These are phyloP conservation scores for Penicillium manginii DNA, from an alignment of 495 filamentous ascomycete genomes.

Conservation along the genomic window DNA sequence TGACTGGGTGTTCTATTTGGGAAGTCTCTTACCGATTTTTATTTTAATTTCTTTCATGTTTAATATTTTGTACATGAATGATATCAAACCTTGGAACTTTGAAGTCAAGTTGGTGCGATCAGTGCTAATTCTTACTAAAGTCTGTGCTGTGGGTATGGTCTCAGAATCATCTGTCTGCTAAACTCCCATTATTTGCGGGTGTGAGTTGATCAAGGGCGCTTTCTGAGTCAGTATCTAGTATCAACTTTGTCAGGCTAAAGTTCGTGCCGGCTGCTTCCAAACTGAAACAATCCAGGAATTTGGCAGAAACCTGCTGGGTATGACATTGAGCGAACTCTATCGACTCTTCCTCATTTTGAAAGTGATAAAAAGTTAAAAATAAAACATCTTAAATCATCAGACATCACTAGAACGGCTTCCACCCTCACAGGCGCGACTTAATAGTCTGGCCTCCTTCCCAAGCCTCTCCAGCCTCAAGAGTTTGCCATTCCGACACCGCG, in stretches of 20 bases:
- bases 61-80: too few species aligned
- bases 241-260: too few species aligned
- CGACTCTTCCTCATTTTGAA: background rate
- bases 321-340: background rate
- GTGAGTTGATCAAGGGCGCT: too few species aligned
- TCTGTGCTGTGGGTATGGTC: too few species aligned
- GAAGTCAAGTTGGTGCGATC: too few species aligned
- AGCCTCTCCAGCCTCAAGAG: constrained; percentile 80
- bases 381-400: constrained; percentile 1
- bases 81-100: too few species aligned
- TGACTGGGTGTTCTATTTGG: background rate
- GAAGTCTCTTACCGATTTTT: background rate
- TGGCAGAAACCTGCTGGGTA: too few species aligned
- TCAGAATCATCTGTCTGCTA: too few species aligned
- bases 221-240: too few species aligned
- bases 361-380: background rate
- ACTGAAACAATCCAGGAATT: background rate
- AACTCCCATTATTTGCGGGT: too few species aligned
- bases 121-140: too few species aligned
- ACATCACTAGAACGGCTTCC: background rate
- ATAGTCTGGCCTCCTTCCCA: constrained; percentile 91
- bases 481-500: constrained; percentile 77
- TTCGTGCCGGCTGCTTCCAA: too few species aligned
- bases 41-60: background rate
- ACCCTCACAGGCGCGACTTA: constrained; percentile 33